A percentile compares a stretch with the other conserved stretches of the same genome.
Conservation (phyloP, 495 filamentous ascomycete genomes). For the Neurospora terricola region DNA sequence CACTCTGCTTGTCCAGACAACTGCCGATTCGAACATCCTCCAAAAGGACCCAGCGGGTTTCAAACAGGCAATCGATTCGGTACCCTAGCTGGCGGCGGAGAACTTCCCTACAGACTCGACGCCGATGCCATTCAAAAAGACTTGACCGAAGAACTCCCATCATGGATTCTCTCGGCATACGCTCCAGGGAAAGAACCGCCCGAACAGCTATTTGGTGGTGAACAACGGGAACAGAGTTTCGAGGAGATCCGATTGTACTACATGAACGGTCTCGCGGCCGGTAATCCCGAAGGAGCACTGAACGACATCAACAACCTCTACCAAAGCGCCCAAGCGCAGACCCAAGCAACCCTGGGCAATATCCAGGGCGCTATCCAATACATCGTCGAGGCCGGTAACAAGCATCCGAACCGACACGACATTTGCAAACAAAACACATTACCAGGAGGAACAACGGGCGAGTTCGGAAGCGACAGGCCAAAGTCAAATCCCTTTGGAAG, state of each 20-base stretch:
- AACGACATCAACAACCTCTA: constrained; percentile 53
- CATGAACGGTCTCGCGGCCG: constrained; percentile 46
- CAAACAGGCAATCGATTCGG: constrained; percentile 25
- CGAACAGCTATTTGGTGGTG: constrained; percentile 69
- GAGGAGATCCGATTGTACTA: constrained; percentile 71
- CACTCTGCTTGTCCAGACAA: constrained; percentile 14
- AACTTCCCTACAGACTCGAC: constrained; percentile 31
- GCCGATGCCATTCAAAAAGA: constrained; percentile 50
- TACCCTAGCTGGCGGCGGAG: constrained; percentile 14
- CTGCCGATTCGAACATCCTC: constrained; percentile 38
- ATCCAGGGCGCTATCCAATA: constrained; percentile 64
- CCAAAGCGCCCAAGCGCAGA: constrained; percentile 55
- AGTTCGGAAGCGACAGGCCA: constrained; percentile 11
- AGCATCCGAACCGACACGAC: constrained; percentile 75
- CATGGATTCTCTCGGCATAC: constrained; percentile 80
- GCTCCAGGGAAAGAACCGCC: constrained; percentile 63
- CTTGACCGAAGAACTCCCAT: constrained; percentile 56
- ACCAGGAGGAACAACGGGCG: constrained; percentile 22
- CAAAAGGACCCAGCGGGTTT: constrained; percentile 12
- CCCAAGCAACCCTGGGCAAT: constrained; percentile 54
- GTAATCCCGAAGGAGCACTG: constrained; percentile 53
- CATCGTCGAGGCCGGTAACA: constrained; percentile 53
- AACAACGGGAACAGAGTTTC: constrained; percentile 67
- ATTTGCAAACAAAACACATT: constrained; percentile 41
- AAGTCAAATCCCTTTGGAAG: constrained; percentile 5